Conservation (phyloP, 2,329 filamentous ascomycete species). For the Bimuria novae-zelandiae region DNA sequence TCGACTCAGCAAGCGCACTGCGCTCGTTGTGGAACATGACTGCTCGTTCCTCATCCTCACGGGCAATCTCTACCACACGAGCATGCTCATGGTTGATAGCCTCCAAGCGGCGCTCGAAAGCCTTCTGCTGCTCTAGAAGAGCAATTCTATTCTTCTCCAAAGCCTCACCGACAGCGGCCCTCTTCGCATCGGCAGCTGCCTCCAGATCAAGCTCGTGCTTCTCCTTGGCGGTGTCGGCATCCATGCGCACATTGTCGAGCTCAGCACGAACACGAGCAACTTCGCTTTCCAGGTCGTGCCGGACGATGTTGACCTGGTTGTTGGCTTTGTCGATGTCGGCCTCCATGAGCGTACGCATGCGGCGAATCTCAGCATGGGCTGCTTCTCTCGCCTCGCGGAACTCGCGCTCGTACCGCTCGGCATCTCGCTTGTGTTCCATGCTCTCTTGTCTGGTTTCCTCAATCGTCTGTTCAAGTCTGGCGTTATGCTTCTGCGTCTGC, state of each 20-base stretch:
- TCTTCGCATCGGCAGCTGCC: constrained; percentile 73
- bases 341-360: constrained; percentile 77
- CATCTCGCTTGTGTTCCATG: constrained; percentile 71
- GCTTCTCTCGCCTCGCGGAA: constrained; percentile 82
- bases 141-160: constrained; percentile 58
- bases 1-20: constrained; percentile 79
- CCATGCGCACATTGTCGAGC: constrained; percentile 76
- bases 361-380: constrained; percentile 78
- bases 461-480: constrained; percentile 66
- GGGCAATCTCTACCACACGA: constrained; percentile 67
- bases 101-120: constrained; percentile 44
- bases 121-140: constrained; percentile 57
- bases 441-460: constrained; percentile 65
- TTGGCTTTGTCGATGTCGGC: constrained; percentile 82
- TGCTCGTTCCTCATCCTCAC: constrained; percentile 79
- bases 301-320: constrained; percentile 81
- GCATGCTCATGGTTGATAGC: constrained; percentile 63
- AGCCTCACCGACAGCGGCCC: constrained; percentile 60
- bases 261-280: constrained; percentile 73
- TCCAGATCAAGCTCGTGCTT: constrained; percentile 84
- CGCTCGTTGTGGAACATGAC: constrained; percentile 82
- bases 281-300: constrained; percentile 81
- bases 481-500: constrained; percentile 61
- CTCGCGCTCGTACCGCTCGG: constrained; percentile 75
- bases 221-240: constrained; percentile 79